A percentile compares a stretch with the other conserved stretches of the same genome.
Conservation (phyloP, 306 rosid species). For the Ormosia emarginata region DNA sequence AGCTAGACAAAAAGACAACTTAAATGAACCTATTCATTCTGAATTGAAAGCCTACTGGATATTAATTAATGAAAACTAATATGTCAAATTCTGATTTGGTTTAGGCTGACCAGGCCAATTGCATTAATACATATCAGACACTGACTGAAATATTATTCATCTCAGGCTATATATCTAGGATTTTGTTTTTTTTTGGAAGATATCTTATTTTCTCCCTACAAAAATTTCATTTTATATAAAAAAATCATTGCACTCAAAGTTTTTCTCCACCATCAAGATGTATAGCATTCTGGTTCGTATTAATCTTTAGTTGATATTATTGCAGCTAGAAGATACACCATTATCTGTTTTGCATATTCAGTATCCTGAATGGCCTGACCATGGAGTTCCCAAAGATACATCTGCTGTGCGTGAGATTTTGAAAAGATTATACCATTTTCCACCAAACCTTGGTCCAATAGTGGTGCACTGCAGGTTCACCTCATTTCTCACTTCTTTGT, state of each 20-base stretch:
- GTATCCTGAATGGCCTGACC: constrained; percentile 96
- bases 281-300: neutral
- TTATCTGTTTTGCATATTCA: constrained; percentile 79
- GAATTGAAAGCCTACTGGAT: neutral
- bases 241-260: neutral
- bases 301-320: constrained; percentile 16
- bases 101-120: neutral
- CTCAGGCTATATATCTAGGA: neutral
- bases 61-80: neutral
- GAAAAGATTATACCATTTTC: constrained; percentile 57
- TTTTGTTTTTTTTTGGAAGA: neutral
- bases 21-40: neutral
- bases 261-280: constrained; percentile 22
- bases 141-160: neutral
- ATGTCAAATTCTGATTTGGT: neutral
- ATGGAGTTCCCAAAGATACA: constrained; percentile 86
- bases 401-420: constrained; percentile 68
- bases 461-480: constrained; percentile 93
- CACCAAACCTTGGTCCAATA: constrained; percentile 74
- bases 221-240: neutral
- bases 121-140: neutral
- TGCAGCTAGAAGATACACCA: constrained; percentile 63
- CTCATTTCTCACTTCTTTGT: constrained; percentile 24
- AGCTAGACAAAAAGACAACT: neutral
- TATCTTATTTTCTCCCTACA: neutral